phyloP scores from a whole-genome alignment of 2,329 filamentous ascomycete species.

The Macrophomina phaseolina region DNA sequence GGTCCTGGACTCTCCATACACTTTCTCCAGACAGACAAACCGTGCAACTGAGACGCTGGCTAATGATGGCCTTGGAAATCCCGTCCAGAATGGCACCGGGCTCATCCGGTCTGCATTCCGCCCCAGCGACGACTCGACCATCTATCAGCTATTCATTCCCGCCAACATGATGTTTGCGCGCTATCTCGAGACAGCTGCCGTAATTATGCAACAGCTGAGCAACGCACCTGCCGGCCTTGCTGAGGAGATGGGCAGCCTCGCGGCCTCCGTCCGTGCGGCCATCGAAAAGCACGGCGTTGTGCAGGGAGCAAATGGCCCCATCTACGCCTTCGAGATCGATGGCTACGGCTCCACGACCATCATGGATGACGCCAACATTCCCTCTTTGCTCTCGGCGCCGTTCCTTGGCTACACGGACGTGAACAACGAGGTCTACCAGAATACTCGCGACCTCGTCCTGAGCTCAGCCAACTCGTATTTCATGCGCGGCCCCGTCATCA shows the following conservation, averaged over 20 bases:
- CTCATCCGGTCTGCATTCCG: constrained; percentile 57
- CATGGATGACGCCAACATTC: constrained; percentile 77
- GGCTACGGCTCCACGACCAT: constrained; percentile 60
- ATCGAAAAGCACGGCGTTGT: constrained; percentile 54
- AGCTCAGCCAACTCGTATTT: constrained; percentile 56
- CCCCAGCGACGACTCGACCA: constrained; percentile 57
- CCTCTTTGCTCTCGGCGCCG: constrained; percentile 68
- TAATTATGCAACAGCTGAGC: constrained; percentile 60
- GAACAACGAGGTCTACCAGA: constrained; percentile 50
- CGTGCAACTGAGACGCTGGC: constrained; percentile 55
- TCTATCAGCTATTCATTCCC: constrained; percentile 57
- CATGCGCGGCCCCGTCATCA: constrained; percentile 56
- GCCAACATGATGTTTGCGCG: constrained; percentile 74
- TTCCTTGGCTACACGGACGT: constrained; percentile 63
- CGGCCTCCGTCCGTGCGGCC: constrained; percentile 50
- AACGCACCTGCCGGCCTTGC: constrained; percentile 57
- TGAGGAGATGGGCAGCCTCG: constrained; percentile 62
- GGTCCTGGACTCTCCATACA: constrained; percentile 53
- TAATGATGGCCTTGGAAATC: constrained; percentile 61
- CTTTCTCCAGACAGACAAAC: constrained; percentile 50
- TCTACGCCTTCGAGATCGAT: constrained; percentile 58
- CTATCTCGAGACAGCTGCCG: constrained; percentile 61
- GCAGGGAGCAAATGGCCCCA: constrained; percentile 38
- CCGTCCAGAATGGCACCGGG: constrained; percentile 55
- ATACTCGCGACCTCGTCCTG: constrained; percentile 54